These are phyloP conservation scores for Kregervanrija delftensis DNA, from an alignment of 805 yeast genomes.

Conservation along the genomic window DNA sequence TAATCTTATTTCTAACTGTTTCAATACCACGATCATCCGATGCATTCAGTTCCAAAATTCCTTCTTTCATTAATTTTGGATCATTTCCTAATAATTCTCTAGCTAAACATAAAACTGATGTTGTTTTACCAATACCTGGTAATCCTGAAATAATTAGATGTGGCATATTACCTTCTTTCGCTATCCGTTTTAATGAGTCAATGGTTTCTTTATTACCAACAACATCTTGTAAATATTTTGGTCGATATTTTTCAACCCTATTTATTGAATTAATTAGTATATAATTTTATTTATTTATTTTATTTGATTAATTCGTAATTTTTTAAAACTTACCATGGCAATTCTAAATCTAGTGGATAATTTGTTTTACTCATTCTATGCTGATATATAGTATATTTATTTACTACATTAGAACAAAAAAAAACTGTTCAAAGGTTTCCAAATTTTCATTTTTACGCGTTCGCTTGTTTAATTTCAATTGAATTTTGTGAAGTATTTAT, in stretches of 20 bases:
- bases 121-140: constrained; percentile 97
- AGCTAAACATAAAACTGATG: constrained; percentile 87
- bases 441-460: too few species aligned
- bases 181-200: constrained; percentile 75
- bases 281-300: constrained; percentile 3
- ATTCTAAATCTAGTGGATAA: constrained; percentile 26
- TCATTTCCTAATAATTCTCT: constrained; percentile 69
- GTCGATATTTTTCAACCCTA: constrained; percentile 93
- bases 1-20: constrained; percentile 89
- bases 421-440: too few species aligned
- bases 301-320: not conserved
- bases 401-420: too few species aligned
- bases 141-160: constrained; percentile 92
- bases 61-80: constrained; percentile 40
- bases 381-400: too few species aligned
- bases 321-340: constrained; percentile 19
- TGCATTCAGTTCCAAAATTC: constrained; percentile 89
- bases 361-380: constrained; percentile 7
- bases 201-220: constrained; percentile 93
- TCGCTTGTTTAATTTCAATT: too few species aligned
- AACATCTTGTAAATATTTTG: constrained; percentile 67
- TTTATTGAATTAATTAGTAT: too few species aligned
- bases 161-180: constrained; percentile 93
- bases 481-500: too few species aligned
- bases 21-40: constrained; percentile 97